Percentiles rank a stretch among this genome's conserved stretches.
Evolutionary conservation across 2,329 filamentous ascomycete genomes (phyloP).

Genomic region (Grosmannia serpens): DNA sequence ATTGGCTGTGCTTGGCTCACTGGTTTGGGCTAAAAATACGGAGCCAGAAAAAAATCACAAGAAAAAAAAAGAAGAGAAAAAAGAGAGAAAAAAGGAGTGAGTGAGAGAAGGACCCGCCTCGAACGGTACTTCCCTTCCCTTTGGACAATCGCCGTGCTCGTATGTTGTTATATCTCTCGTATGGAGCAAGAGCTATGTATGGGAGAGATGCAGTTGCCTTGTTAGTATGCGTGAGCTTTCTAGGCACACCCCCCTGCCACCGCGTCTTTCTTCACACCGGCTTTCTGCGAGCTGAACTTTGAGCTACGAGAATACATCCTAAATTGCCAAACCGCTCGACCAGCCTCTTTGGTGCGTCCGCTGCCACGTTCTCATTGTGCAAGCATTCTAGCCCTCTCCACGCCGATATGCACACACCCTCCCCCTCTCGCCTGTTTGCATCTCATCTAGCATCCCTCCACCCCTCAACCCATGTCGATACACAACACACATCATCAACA

Average conservation of each 20-base stretch:
- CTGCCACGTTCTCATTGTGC: conserved; percentile 1
- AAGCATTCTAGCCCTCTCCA: background rate
- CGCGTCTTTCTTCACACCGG: background rate
- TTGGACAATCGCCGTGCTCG: background rate
- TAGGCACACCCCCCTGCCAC: background rate
- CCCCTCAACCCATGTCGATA: background rate
- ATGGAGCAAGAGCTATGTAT: background rate
- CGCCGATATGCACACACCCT: background rate
- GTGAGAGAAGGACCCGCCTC: background rate
- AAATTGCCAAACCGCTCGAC: background rate
- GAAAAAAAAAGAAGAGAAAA: background rate
- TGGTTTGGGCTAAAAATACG: background rate
- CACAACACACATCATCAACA: background rate
- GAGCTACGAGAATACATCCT: background rate
- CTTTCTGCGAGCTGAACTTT: background rate
- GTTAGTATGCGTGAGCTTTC: background rate
- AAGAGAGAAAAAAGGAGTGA: background rate
- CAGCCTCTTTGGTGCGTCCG: background rate
- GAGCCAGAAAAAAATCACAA: background rate
- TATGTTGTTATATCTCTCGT: background rate
- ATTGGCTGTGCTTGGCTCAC: background rate
- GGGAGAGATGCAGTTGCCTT: too few species aligned
- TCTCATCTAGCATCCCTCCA: conserved; percentile 1
- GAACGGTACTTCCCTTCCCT: background rate
- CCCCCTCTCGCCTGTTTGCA: background rate